These are phyloP conservation scores for Wickerhamiella musiphila DNA, from an alignment of 805 yeast species.

Conservation along the genomic window DNA sequence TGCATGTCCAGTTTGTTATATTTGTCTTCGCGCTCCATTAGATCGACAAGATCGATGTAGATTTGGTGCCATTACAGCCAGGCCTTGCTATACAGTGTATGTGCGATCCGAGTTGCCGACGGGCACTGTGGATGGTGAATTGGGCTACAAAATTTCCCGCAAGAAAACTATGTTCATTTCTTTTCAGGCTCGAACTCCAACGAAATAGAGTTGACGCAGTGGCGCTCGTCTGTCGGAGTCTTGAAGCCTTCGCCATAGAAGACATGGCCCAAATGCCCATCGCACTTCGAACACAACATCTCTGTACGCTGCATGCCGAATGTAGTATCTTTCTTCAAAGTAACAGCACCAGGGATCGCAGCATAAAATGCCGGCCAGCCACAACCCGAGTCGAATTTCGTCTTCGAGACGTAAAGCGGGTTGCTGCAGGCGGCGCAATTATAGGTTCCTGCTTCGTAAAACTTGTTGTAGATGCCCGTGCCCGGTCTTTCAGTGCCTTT, in stretches of 20 bases:
- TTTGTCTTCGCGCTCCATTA: too few species aligned
- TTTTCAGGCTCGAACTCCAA: slow-evolving; percentile 57
- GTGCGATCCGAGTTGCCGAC: too few species aligned
- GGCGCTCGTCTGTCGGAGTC: slow-evolving; percentile 81
- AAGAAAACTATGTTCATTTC: too few species aligned
- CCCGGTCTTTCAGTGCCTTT: slow-evolving; percentile 56
- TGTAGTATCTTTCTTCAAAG: slow-evolving; percentile 38
- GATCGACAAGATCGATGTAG: too few species aligned
- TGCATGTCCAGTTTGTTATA: too few species aligned
- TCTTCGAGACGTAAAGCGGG: slow-evolving; percentile 60
- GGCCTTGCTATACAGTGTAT: too few species aligned
- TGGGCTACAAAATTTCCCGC: too few species aligned
- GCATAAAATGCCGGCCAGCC: slow-evolving; percentile 98
- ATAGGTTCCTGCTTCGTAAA: slow-evolving; percentile 44
- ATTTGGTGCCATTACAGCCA: too few species aligned
- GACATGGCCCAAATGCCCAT: slow-evolving; percentile 90
- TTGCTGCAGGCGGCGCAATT: slow-evolving; percentile 71
- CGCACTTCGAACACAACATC: slow-evolving; percentile 76
- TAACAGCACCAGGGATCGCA: slow-evolving; percentile 68
- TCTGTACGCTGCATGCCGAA: slow-evolving; percentile 76
- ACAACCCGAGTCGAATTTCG: slow-evolving; percentile 82
- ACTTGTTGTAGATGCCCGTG: slow-evolving; percentile 40
- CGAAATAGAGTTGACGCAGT: slow-evolving; percentile 81
- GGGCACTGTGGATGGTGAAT: too few species aligned
- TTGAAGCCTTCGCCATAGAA: slow-evolving; percentile 85